Base-by-base conservation (phyloP, 192 early-diverging fungal genomes). In the Gamsiella multidivaricata region DNA sequence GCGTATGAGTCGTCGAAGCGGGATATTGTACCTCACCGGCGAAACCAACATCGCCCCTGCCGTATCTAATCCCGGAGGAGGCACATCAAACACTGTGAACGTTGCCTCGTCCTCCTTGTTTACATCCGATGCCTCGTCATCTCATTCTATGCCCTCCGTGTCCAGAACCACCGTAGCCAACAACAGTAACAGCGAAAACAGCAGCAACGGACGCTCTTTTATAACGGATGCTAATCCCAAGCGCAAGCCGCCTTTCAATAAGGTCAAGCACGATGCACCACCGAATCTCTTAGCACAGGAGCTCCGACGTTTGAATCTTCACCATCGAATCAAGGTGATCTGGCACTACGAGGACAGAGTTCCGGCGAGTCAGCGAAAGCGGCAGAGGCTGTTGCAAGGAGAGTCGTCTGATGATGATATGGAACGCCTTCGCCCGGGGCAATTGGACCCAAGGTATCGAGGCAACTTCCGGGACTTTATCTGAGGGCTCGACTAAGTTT, bases 261-360 rank as follows among this genome's bases (percentile, higher is more conserved):
- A 6, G 1, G 18, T n/a, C 11, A 1, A 6, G 1, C 17, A 20
- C 11, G 29, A 55, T 8, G 23, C 52, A 6, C 70, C 70, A 5
- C 53, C 52, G 18, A 66, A 65, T 17, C 15, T 61, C 7, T 8
- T 75, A 31, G 63, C 56, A 3, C 36, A 54, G 7, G 43, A 59
- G n/a, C 56, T 75, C 22, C 50, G 42, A 8, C 47, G 62, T 14
- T 14, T 75, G 17, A 75, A 75, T 0, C 51, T 75, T 1, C 53
- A 75, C 36, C 46, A 45, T 8, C 46, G 63, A 22, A 75, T 75
- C 42, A 50, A 64, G 23, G 71, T 75, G 18, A 22, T 61, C 9
- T 57, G 39, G 5, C 71, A 75, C 22, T n/a, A n/a, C 5, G 71
- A 75, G 28, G 71, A 75, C 17, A 60, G 50, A 5, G 9, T 66